These are phyloP conservation scores for Corymbia calophylla DNA, from an alignment of 441 rosid species.

Conservation along the genomic window DNA sequence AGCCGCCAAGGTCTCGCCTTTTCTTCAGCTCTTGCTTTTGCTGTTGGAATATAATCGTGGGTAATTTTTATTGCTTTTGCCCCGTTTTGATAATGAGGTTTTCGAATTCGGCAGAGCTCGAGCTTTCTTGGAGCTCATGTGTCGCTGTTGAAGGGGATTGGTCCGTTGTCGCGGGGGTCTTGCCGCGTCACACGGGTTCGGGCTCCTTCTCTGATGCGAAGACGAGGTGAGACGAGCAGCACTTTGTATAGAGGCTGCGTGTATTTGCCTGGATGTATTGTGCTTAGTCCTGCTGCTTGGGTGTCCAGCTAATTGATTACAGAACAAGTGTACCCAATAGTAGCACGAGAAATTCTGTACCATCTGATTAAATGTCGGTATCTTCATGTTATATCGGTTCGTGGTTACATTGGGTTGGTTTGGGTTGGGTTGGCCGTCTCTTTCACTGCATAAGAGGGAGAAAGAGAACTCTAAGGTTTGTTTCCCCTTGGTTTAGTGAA, in stretches of 20 bases:
- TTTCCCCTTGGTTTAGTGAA: not conserved
- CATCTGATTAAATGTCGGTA: not conserved
- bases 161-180: not conserved
- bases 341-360: not conserved
- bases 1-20: not conserved
- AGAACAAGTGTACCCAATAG: not conserved
- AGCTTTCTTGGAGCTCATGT: not conserved
- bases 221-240: not conserved
- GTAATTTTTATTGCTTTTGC: not conserved
- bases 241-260: not conserved
- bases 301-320: not conserved
- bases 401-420: not conserved
- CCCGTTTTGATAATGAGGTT: not conserved
- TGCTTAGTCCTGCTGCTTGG: not conserved
- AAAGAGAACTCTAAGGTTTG: not conserved
- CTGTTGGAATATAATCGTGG: rapidly evolving
- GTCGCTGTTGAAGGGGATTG: not conserved
- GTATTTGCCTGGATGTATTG: not conserved
- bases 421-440: not conserved
- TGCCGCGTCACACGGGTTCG: not conserved
- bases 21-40: not conserved
- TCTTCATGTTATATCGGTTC: not conserved
- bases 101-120: not conserved
- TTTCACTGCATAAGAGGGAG: not conserved
- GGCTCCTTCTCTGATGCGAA: not conserved